A percentile compares a stretch with the other conserved stretches of the same genome.
Conservation (phyloP, 2,329 filamentous ascomycete genomes). For the Fusarium coffeatum region DNA sequence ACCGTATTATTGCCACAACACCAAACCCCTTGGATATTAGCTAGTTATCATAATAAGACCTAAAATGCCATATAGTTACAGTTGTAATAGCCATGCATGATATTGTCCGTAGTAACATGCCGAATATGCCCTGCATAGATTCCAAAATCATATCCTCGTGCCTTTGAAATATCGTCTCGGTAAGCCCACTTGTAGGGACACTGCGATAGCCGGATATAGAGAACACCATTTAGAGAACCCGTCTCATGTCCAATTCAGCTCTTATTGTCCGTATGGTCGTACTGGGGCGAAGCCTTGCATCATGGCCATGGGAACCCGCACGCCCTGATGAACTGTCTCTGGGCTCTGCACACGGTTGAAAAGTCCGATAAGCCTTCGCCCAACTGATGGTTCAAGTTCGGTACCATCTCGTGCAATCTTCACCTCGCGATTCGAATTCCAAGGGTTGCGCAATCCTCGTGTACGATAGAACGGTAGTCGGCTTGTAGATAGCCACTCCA, state of each 20-base stretch:
- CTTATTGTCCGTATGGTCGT: conserved; percentile 50
- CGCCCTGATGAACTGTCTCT: conserved; percentile 45
- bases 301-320: conserved; percentile 51
- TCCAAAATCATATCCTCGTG: conserved; percentile 24
- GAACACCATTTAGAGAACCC: conserved; percentile 30
- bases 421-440: conserved; percentile 95
- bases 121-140: conserved; percentile 43
- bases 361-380: conserved; percentile 79
- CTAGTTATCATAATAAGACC: conserved; percentile 31
- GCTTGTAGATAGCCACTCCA: conserved; percentile 89
- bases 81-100: conserved; percentile 23
- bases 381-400: conserved; percentile 86
- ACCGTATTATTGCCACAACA: background rate
- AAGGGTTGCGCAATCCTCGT: conserved; percentile 86
- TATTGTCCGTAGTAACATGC: conserved; percentile 17
- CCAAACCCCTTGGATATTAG: background rate
- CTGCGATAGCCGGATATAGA: conserved; percentile 1
- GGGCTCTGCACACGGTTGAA: conserved; percentile 72
- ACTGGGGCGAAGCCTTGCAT: conserved; percentile 54
- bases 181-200: conserved; percentile 18
- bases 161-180: conserved; percentile 43
- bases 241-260: conserved; percentile 3
- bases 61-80: conserved; percentile 36
- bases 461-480: conserved; percentile 90
- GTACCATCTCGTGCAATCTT: conserved; percentile 97